Percentiles rank a stretch among this genome's conserved stretches.
Conservation (phyloP, 345 rosid genomes). For the Schrenkiella parvula region DNA sequence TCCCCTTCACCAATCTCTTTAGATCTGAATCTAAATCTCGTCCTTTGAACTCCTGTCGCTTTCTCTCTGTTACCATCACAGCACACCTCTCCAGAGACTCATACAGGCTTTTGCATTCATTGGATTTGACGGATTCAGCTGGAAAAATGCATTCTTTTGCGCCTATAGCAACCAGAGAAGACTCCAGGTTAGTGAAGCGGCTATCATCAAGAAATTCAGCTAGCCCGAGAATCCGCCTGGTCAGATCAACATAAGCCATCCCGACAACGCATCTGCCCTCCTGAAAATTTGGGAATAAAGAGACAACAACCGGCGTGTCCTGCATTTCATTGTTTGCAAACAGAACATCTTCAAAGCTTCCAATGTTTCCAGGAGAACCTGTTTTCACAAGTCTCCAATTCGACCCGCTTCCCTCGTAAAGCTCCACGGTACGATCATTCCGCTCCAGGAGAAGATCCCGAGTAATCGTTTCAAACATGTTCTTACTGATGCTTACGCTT, state of each 20-base stretch:
- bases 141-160: slow-evolving; percentile 97
- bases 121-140: slow-evolving; percentile 53
- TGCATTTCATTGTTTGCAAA: slow-evolving; percentile 96
- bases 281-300: slow-evolving; percentile 59
- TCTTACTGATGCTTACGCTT: slow-evolving; percentile 75
- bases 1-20: slow-evolving; percentile 77
- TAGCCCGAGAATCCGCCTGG: slow-evolving; percentile 70
- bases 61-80: slow-evolving; percentile 89
- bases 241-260: slow-evolving; percentile 78
- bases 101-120: slow-evolving; percentile 48
- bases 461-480: slow-evolving; percentile 82
- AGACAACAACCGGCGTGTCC: slow-evolving; percentile 79
- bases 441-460: slow-evolving; percentile 89
- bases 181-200: slow-evolving; percentile 89
- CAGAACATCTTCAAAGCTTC: slow-evolving; percentile 92
- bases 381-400: slow-evolving; percentile 81
- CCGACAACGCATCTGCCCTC: slow-evolving; percentile 72
- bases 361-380: slow-evolving; percentile 92
- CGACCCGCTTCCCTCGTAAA: slow-evolving; percentile 87
- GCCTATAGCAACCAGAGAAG: slow-evolving; percentile 86
- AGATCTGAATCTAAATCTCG: slow-evolving; percentile 92
- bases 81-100: slow-evolving; percentile 71
- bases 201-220: slow-evolving; percentile 95
- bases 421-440: slow-evolving; percentile 84
- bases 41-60: slow-evolving; percentile 76